phyloP scores from a whole-genome alignment of 1,139 yeast genomes.

The Suhomyces maxii region DNA sequence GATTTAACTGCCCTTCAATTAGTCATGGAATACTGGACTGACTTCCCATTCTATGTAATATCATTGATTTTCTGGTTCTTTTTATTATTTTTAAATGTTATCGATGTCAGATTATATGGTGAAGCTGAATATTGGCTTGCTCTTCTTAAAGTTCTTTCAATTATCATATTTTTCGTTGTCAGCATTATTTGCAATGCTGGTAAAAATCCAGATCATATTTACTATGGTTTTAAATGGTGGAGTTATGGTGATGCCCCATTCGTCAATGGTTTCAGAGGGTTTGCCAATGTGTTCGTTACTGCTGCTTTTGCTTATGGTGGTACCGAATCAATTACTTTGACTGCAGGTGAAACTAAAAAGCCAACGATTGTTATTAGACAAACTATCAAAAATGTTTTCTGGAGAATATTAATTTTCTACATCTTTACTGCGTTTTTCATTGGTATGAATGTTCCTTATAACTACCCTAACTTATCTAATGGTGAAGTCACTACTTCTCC shows the following conservation, averaged over 20 bases:
- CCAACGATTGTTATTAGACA: constrained; percentile 59
- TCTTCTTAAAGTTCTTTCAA: constrained; percentile 38
- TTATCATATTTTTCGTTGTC: constrained; percentile 40
- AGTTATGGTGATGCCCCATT: constrained; percentile 42
- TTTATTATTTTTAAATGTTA: constrained; percentile 50
- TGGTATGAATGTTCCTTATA: constrained; percentile 46
- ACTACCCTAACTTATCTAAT: constrained; percentile 39
- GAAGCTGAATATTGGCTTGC: constrained; percentile 45
- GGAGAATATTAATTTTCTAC: constrained; percentile 45
- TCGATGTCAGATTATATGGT: constrained; percentile 52
- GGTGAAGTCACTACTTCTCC: constrained; percentile 58
- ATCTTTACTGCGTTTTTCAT: constrained; percentile 44
- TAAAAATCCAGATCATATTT: constrained; percentile 29
- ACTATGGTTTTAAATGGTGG: constrained; percentile 44
- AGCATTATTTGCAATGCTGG: constrained; percentile 39
- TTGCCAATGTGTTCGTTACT: constrained; percentile 42
- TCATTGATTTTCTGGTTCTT: constrained; percentile 61
- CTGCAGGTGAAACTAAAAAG: constrained; percentile 66
- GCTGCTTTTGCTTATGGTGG: constrained; percentile 73
- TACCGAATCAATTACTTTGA: constrained; percentile 61
- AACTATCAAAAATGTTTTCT: constrained; percentile 59
- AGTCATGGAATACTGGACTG: constrained; percentile 63
- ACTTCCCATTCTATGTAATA: constrained; percentile 57
- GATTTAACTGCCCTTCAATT: constrained; percentile 62
- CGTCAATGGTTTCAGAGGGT: constrained; percentile 42